Conservation (phyloP, 2,329 filamentous ascomycete genomes). For the Cladosporium phlei region DNA sequence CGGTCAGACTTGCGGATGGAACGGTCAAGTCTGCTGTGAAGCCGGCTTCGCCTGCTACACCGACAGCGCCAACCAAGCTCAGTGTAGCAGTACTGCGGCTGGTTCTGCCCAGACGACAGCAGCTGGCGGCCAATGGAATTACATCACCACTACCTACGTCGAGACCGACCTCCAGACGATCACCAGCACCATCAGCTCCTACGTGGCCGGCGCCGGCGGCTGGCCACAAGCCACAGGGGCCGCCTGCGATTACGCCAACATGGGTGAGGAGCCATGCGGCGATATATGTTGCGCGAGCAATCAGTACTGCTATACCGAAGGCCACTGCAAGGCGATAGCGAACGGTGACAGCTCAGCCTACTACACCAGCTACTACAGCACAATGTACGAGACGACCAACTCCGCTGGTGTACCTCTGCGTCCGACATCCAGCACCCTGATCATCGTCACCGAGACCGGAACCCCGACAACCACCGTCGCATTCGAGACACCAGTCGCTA, state of each 20-base stretch:
- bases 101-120: constrained; percentile 24
- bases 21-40: constrained; percentile 45
- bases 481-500: constrained; percentile 51
- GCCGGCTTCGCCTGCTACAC: constrained; percentile 49
- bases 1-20: constrained; percentile 45
- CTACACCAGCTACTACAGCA: constrained; percentile 46
- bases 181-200: constrained; percentile 52
- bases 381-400: constrained; percentile 44
- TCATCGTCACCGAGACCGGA: constrained; percentile 46
- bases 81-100: constrained; percentile 35
- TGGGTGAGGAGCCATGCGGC: constrained; percentile 60
- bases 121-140: constrained; percentile 47
- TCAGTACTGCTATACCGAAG: constrained; percentile 58
- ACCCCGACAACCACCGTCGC: constrained; percentile 45
- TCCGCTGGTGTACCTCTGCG: constrained; percentile 51
- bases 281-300: constrained; percentile 64
- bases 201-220: constrained; percentile 30
- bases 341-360: constrained; percentile 42
- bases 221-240: constrained; percentile 23
- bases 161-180: constrained; percentile 50
- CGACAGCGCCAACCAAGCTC: constrained; percentile 45
- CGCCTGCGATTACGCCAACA: constrained; percentile 44
- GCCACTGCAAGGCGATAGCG: constrained; percentile 54
- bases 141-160: constrained; percentile 54
- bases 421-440: constrained; percentile 52